Conservation (phyloP, 73 alveolate genomes). For the Paramecium octaurelia region DNA sequence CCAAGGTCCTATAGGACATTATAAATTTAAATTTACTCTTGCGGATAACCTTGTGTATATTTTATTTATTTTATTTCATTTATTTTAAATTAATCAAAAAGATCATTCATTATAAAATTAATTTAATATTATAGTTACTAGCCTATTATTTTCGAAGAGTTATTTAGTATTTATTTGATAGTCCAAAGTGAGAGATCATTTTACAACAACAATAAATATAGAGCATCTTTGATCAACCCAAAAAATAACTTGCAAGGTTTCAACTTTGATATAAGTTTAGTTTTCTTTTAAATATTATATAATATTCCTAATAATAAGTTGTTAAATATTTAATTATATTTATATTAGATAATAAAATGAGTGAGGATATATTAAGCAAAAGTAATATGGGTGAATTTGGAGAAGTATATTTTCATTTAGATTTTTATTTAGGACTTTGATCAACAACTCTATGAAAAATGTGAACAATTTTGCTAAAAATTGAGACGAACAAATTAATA, state of each 20-base stretch:
- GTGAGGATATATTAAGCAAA: not conserved
- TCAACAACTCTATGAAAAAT: slow-evolving; percentile 11
- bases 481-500: slow-evolving; percentile 1
- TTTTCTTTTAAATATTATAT: not conserved
- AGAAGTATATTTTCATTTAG: not conserved
- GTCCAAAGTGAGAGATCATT: no score
- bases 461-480: slow-evolving; percentile 42
- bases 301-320: not conserved
- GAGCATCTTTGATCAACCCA: no score
- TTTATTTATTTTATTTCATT: slow-evolving; percentile 18
- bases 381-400: slow-evolving; percentile 21
- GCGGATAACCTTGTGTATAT: slow-evolving; percentile 5
- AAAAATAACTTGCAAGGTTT: no score
- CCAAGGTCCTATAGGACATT: slow-evolving; percentile 78
- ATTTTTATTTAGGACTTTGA: not conserved
- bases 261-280: not conserved
- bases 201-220: no score
- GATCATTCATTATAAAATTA: slow-evolving; percentile 15
- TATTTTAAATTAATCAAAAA: slow-evolving; percentile 8
- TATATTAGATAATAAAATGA: not conserved
- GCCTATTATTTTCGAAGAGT: no score
- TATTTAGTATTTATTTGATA: no score
- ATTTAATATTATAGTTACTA: not conserved
- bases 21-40: not conserved
- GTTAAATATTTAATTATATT: not conserved